Conservation (phyloP, 1,284 basidiomycete genomes). For the Meira miltonrushii region DNA sequence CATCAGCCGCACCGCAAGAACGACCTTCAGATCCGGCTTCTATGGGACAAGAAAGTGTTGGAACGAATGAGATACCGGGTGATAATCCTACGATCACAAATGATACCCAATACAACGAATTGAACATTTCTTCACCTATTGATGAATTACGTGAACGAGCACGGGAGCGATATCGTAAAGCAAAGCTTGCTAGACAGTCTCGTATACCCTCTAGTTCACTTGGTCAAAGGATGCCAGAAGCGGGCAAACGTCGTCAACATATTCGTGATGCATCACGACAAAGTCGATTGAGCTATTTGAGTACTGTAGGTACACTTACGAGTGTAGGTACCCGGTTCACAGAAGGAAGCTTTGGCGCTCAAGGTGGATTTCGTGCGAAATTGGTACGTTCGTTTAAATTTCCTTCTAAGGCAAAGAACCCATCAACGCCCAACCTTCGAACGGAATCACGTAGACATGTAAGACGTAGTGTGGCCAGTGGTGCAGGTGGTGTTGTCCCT, state of each 20-base stretch:
- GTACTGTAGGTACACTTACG: constrained; percentile 28
- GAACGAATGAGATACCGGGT: not conserved
- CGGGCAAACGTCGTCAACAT: constrained; percentile 18
- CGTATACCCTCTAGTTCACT: not conserved
- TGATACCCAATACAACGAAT: not conserved
- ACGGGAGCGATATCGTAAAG: not conserved
- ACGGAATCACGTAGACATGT: not conserved
- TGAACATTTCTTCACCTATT: not conserved
- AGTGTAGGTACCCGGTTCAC: constrained; percentile 18
- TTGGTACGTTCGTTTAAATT: constrained; percentile 16
- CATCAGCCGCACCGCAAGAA: not conserved
- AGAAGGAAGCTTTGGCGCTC: constrained; percentile 35
- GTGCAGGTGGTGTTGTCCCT: constrained; percentile 18
- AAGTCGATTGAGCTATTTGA: constrained; percentile 30
- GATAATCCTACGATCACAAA: not conserved
- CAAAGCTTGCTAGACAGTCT: not conserved
- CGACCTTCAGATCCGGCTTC: not conserved
- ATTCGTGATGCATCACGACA: constrained; percentile 28
- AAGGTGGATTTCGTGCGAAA: constrained; percentile 12
- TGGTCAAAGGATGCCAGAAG: not conserved
- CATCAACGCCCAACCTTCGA: not conserved
- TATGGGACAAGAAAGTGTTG: not conserved
- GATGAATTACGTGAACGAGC: not conserved
- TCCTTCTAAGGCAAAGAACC: constrained; percentile 7
- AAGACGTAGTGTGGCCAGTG: not conserved